These are phyloP conservation scores for Castanopsis chinensis DNA, from an alignment of 306 rosid genomes.

Conservation along the genomic window DNA sequence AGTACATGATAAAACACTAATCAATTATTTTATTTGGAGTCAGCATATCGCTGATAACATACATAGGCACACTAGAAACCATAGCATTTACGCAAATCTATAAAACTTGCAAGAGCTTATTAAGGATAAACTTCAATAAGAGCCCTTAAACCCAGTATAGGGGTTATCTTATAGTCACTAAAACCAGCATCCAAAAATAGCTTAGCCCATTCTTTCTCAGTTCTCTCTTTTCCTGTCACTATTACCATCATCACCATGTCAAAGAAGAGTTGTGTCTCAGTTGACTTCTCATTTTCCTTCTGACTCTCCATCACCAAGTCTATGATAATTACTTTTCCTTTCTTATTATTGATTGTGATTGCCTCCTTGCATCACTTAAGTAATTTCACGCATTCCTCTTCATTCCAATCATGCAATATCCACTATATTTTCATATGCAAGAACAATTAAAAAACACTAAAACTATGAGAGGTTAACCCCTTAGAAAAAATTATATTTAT, in stretches of 20 bases:
- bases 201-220: slow-evolving; percentile 15
- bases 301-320: slow-evolving; percentile 9
- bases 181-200: slow-evolving; percentile 18
- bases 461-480: too few species aligned
- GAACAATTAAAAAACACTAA: background rate
- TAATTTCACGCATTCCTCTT: slow-evolving; percentile 21
- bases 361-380: slow-evolving; percentile 28
- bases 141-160: slow-evolving; percentile 13
- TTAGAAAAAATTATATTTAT: too few species aligned
- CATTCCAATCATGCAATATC: slow-evolving; percentile 35
- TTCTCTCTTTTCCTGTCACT: slow-evolving; percentile 14
- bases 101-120: too few species aligned
- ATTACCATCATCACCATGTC: slow-evolving; percentile 26
- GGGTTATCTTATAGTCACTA: slow-evolving; percentile 5
- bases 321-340: slow-evolving; percentile 26
- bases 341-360: slow-evolving; percentile 8
- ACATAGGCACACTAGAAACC: too few species aligned
- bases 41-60: too few species aligned
- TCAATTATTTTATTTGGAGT: too few species aligned
- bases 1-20: too few species aligned
- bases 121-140: slow-evolving; percentile 27
- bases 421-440: background rate
- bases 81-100: too few species aligned
- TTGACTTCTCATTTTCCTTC: background rate
- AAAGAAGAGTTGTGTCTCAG: slow-evolving; percentile 13